Conservation (phyloP, 73 alveolate species). For the Symbiodinium pilosum region DNA sequence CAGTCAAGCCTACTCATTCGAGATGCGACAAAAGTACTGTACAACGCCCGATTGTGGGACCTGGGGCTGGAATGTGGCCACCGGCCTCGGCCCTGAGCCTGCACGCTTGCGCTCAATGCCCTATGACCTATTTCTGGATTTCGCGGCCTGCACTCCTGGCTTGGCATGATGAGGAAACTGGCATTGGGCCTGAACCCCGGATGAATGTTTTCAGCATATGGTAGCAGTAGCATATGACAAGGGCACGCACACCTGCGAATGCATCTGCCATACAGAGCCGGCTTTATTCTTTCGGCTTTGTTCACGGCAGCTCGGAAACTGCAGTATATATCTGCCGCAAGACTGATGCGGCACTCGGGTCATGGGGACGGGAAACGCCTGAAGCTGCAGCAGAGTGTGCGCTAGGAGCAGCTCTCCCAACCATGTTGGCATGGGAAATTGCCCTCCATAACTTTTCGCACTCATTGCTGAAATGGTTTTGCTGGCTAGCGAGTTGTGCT, state of each 20-base stretch:
- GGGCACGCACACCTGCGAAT: too few relatives aligned
- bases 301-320: conserved; percentile 73
- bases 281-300: not conserved
- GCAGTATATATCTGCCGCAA: conserved; percentile 62
- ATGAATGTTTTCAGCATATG: too few relatives aligned
- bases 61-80: too few relatives aligned
- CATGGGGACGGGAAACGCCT: not conserved
- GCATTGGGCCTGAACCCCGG: too few relatives aligned
- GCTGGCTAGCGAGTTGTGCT: not conserved
- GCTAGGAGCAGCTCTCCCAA: too few relatives aligned
- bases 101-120: not conserved
- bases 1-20: too few relatives aligned
- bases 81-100: too few relatives aligned
- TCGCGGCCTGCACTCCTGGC: not conserved
- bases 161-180: too few relatives aligned
- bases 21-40: too few relatives aligned
- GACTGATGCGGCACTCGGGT: conserved; percentile 15
- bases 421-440: not conserved
- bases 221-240: too few relatives aligned
- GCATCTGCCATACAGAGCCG: not conserved
- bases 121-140: not conserved
- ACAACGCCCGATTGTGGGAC: too few relatives aligned
- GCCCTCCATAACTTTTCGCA: conserved; percentile 1
- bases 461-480: not conserved
- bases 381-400: not conserved